phyloP scores from a whole-genome alignment of 2,329 filamentous ascomycete genomes.

The Pseudogymnoascus sp. region DNA sequence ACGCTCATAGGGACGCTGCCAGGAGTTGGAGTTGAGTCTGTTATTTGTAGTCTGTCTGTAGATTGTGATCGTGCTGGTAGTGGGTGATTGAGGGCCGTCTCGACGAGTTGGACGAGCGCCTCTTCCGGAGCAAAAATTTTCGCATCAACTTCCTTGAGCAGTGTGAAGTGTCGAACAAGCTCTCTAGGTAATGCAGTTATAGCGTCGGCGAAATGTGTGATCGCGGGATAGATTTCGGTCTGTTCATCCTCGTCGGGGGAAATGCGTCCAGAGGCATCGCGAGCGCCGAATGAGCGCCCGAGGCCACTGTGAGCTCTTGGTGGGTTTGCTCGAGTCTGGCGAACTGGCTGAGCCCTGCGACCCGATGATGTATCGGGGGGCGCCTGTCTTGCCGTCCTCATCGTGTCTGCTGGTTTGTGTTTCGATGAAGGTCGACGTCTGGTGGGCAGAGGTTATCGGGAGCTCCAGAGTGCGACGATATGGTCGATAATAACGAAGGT shows the following conservation, averaged over 20 bases:
- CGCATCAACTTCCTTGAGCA: constrained; percentile 95
- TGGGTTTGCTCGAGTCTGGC: constrained; percentile 58
- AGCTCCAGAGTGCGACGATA: not conserved
- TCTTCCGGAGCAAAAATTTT: constrained; percentile 89
- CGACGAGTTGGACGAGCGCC: constrained; percentile 66
- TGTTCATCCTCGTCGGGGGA: constrained; percentile 42
- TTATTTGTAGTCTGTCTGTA: constrained; percentile 24
- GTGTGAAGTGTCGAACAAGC: constrained; percentile 88
- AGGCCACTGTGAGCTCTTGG: constrained; percentile 44
- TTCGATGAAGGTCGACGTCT: constrained; percentile 1
- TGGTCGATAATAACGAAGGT: constrained; percentile 3
- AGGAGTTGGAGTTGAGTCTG: constrained; percentile 21
- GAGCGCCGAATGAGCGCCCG: constrained; percentile 34
- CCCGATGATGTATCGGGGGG: constrained; percentile 33
- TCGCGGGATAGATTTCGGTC: constrained; percentile 59
- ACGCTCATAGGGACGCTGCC: constrained; percentile 23
- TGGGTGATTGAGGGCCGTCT: constrained; percentile 49
- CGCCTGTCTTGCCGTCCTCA: constrained; percentile 28
- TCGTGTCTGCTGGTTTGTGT: constrained; percentile 17
- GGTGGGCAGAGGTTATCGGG: constrained; percentile 2
- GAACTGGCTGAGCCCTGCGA: constrained; percentile 55
- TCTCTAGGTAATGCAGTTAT: constrained; percentile 90
- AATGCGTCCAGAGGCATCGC: constrained; percentile 39
- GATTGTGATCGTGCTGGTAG: constrained; percentile 37
- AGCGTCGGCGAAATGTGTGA: constrained; percentile 77